These are phyloP conservation scores for Pharnaceum exiguum DNA, from an alignment of 148 eudicot genomes.

Conservation along the genomic window DNA sequence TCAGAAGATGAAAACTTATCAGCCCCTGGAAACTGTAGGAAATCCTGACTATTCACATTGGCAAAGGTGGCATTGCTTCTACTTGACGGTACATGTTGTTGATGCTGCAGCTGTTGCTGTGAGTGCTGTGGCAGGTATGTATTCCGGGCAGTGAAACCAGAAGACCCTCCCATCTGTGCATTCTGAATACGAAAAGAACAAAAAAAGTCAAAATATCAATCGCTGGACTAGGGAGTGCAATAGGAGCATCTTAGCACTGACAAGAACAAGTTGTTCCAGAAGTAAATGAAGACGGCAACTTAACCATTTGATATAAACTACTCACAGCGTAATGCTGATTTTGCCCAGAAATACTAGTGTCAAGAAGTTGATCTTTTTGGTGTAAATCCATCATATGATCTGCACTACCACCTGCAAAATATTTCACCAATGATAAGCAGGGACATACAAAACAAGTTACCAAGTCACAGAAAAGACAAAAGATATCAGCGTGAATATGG, in stretches of 20 bases:
- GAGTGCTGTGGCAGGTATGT: conserved; percentile 39
- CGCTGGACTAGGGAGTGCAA: not conserved
- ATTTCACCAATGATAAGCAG: not conserved
- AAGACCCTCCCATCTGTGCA: conserved; percentile 54
- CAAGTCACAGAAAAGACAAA: no score
- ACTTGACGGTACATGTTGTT: conserved; percentile 51
- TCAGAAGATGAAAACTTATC: conserved; percentile 34
- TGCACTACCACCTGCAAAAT: conserved; percentile 34
- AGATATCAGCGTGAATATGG: no score
- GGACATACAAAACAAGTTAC: not conserved
- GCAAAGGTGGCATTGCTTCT: conserved; percentile 39
- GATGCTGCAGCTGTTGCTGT: conserved; percentile 52
- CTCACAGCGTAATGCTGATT: conserved; percentile 57
- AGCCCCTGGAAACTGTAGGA: conserved; percentile 36
- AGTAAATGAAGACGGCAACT: not conserved
- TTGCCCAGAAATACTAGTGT: conserved; percentile 44
- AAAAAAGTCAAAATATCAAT: not conserved
- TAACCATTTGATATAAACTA: not conserved
- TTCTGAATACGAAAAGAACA: not conserved
- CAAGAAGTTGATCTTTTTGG: conserved; percentile 59
- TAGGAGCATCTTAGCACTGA: not conserved
- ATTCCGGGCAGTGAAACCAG: conserved; percentile 50
- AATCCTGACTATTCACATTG: conserved; percentile 41
- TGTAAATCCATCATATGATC: conserved; percentile 45
- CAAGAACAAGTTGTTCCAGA: not conserved